phyloP scores from a whole-genome alignment of 768 basidiomycete genomes.

The Boletus vermiculosoides region DNA sequence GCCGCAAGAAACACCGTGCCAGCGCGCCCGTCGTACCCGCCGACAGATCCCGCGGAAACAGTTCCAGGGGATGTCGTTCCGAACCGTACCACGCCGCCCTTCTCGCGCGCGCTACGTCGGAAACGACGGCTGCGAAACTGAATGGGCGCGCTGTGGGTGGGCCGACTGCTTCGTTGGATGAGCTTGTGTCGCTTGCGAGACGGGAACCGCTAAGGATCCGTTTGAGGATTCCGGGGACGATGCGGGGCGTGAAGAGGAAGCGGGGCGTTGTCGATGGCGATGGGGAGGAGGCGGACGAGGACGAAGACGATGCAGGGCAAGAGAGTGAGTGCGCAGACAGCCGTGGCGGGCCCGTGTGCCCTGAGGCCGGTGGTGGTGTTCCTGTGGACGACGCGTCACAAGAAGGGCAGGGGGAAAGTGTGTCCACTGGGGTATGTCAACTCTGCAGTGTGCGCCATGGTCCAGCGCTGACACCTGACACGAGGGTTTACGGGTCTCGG shows the following conservation, averaged over 20 bases:
- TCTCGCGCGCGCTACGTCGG: background rate
- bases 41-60: background rate
- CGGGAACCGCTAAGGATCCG: constrained; percentile 11
- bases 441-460: background rate
- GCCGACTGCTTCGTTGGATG: constrained; percentile 17
- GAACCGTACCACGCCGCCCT: background rate
- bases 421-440: constrained; percentile 3
- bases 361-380: background rate
- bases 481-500: background rate
- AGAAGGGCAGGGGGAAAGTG: background rate
- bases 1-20: background rate
- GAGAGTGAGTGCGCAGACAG: background rate
- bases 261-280: background rate
- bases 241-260: constrained; percentile 19
- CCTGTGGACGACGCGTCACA: background rate
- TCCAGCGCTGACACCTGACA: constrained; percentile 1
- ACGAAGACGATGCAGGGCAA: too few species aligned
- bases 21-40: background rate
- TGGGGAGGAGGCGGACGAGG: background rate
- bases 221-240: constrained; percentile 4
- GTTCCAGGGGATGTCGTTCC: background rate
- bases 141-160: constrained; percentile 13
- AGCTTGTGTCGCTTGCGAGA: constrained; percentile 18
- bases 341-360: too few species aligned
- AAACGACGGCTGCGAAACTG: background rate